A percentile compares a stretch with the other conserved stretches of the same genome.
Evolutionary conservation across 2,329 filamentous ascomycete species (phyloP).

Genomic region (Colletotrichum kahawae): DNA sequence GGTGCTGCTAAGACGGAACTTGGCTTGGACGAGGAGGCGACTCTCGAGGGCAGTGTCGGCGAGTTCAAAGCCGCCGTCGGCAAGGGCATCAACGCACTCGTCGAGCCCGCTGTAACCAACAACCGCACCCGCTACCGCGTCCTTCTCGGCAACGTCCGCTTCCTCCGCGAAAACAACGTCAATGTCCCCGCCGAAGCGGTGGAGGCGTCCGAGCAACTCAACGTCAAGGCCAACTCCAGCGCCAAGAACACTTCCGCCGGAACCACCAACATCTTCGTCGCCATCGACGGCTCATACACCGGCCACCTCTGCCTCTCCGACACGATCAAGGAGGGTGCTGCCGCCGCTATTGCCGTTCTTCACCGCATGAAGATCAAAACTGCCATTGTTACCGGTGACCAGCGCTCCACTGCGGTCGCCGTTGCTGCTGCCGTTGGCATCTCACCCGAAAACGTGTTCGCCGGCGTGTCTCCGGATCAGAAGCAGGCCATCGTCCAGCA

Average conservation of each 20-base stretch:
- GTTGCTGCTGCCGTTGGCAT: conserved; percentile 88
- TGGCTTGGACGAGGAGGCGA: conserved; percentile 71
- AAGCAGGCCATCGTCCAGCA: conserved; percentile 85
- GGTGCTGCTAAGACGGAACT: conserved; percentile 77
- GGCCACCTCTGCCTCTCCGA: conserved; percentile 87
- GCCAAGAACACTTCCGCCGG: conserved; percentile 58
- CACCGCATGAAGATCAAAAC: conserved; percentile 85
- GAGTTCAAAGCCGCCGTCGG: conserved; percentile 86
- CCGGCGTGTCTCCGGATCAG: conserved; percentile 87
- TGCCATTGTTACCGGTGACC: conserved; percentile 94
- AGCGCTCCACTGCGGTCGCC: conserved; percentile 80
- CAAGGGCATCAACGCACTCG: conserved; percentile 80
- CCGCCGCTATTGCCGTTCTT: conserved; percentile 80
- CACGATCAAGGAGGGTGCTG: conserved; percentile 87
- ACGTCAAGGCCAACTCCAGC: conserved; percentile 45
- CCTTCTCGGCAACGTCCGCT: conserved; percentile 82
- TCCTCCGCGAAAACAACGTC: conserved; percentile 75
- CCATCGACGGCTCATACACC: conserved; percentile 81
- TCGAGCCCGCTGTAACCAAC: conserved; percentile 75
- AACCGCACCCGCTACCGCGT: conserved; percentile 77
- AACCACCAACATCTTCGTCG: conserved; percentile 89
- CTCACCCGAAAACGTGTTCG: conserved; percentile 74
- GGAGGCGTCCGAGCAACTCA: conserved; percentile 65
- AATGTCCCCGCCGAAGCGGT: conserved; percentile 68
- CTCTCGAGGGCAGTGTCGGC: conserved; percentile 82